Evolutionary conservation across 2,329 filamentous ascomycete species (phyloP).

Genomic region (Clonostachys sp.): DNA sequence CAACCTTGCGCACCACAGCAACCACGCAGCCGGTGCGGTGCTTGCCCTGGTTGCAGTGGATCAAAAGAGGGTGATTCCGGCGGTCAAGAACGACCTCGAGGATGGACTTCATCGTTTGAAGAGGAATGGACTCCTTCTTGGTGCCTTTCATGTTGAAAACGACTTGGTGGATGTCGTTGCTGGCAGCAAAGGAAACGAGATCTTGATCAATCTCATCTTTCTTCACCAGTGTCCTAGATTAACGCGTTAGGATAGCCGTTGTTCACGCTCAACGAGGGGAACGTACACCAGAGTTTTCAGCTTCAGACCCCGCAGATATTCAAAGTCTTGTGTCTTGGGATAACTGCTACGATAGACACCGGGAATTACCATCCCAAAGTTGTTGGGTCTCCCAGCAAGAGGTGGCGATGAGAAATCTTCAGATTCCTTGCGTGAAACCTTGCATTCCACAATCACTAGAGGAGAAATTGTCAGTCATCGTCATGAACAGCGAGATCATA

Average conservation of each 20-base stretch:
- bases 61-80: constrained; percentile 72
- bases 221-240: constrained; percentile 54
- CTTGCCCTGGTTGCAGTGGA: constrained; percentile 94
- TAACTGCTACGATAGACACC: constrained; percentile 82
- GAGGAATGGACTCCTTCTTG: constrained; percentile 70
- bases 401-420: constrained; percentile 8
- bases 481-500: no score
- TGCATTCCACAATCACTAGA: no score
- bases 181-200: constrained; percentile 57
- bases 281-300: constrained; percentile 74
- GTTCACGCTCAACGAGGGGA: neutral
- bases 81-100: constrained; percentile 67
- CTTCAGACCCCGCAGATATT: constrained; percentile 61
- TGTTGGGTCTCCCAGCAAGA: constrained; percentile 44
- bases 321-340: constrained; percentile 65
- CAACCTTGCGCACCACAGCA: constrained; percentile 70
- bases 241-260: constrained; percentile 4
- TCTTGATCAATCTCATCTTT: constrained; percentile 52
- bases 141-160: constrained; percentile 82
- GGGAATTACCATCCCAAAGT: constrained; percentile 72
- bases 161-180: constrained; percentile 65
- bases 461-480: no score
- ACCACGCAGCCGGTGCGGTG: constrained; percentile 91
- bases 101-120: constrained; percentile 64
- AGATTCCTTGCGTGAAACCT: neutral